Percentiles rank a stretch among this genome's conserved stretches.
These are phyloP conservation scores for Hypoxylon fragiforme DNA, from an alignment of 495 filamentous ascomycete genomes.

Conservation along the genomic window DNA sequence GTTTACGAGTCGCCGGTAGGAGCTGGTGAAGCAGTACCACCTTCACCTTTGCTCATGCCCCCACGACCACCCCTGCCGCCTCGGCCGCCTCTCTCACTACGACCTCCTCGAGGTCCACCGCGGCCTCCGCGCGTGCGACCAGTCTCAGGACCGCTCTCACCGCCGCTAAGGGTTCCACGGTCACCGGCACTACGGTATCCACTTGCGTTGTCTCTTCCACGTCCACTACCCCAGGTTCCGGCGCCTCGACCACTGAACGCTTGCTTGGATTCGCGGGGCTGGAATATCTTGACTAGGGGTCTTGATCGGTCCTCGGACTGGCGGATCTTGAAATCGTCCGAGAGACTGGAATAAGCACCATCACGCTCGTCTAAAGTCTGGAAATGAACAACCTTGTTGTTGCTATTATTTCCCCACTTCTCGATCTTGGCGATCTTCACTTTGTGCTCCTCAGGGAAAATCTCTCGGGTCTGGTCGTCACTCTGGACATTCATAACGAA, in stretches of 20 bases:
- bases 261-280: slow-evolving; percentile 58
- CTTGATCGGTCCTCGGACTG: slow-evolving; percentile 66
- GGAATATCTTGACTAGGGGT: slow-evolving; percentile 80
- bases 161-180: slow-evolving; percentile 48
- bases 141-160: slow-evolving; percentile 80
- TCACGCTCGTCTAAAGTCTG: slow-evolving; percentile 74
- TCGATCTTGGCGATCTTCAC: slow-evolving; percentile 77
- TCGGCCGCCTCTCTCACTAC: slow-evolving; percentile 57
- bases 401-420: slow-evolving; percentile 67
- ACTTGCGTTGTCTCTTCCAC: slow-evolving; percentile 58
- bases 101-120: slow-evolving; percentile 60
- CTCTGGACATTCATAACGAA: slow-evolving; percentile 80
- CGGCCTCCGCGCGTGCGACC: slow-evolving; percentile 65
- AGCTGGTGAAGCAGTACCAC: slow-evolving; percentile 52
- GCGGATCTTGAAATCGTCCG: slow-evolving; percentile 71
- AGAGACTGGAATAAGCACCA: slow-evolving; percentile 69
- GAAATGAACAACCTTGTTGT: slow-evolving; percentile 82
- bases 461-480: slow-evolving; percentile 74
- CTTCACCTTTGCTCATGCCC: slow-evolving; percentile 61
- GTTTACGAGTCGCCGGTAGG: slow-evolving; percentile 55
- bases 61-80: slow-evolving; percentile 63
- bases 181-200: slow-evolving; percentile 68
- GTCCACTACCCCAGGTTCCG: slow-evolving; percentile 74
- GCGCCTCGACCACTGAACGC: slow-evolving; percentile 59
- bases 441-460: slow-evolving; percentile 81